Conservation (phyloP, 805 yeast species). For the Kluyveromyces aestuarii region DNA sequence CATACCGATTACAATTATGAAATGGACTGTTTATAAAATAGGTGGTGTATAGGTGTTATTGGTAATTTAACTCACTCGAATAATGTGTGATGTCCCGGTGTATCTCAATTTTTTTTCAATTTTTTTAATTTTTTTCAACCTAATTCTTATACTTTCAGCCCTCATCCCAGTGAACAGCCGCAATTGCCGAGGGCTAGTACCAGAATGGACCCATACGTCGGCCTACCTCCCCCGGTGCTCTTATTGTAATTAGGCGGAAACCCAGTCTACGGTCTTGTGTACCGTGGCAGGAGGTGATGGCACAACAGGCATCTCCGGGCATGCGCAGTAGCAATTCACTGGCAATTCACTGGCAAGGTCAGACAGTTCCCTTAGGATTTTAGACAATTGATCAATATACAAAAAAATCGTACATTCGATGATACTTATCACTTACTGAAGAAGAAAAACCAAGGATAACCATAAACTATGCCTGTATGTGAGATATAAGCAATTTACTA, state of each 20-base stretch:
- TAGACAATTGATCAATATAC: constrained; percentile 20
- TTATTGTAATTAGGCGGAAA: background rate
- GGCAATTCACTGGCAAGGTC: background rate
- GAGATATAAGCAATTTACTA: background rate
- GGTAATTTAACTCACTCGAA: too few relatives aligned
- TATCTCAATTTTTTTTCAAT: background rate
- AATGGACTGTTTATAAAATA: background rate
- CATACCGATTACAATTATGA: background rate
- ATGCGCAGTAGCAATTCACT: background rate
- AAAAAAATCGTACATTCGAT: too few relatives aligned
- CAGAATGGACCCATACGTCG: background rate
- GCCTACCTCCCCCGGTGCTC: background rate
- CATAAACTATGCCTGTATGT: constrained; percentile 36
- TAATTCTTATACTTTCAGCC: background rate
- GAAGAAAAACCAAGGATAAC: constrained; percentile 13
- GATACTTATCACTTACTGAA: too few relatives aligned
- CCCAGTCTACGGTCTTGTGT: background rate
- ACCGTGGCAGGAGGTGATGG: background rate
- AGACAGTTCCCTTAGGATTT: background rate
- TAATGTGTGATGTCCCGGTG: background rate
- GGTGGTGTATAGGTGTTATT: background rate
- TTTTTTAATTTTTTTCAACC: too few relatives aligned
- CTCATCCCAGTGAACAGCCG: background rate
- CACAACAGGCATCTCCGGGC: too few relatives aligned
- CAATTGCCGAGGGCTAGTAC: background rate